Base-by-base conservation (phyloP, 805 yeast genomes). In the Lipomyces kockii region DNA sequence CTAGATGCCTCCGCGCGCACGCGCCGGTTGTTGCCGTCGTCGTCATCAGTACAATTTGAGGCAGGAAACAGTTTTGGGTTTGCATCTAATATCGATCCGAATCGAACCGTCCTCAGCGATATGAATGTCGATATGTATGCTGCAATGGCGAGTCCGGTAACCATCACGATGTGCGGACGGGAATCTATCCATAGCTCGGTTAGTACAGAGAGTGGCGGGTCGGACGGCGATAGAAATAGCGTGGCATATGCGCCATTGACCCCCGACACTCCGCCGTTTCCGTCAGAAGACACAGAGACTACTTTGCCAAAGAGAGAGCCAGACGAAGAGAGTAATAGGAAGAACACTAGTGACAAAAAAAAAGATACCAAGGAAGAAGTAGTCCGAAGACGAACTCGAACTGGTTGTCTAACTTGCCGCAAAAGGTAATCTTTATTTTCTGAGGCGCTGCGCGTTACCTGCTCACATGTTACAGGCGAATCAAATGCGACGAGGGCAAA, bases 401-500 rank as follows among this genome's bases (percentile, higher is more conserved):
- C 70, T 3, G 70, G 70, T 6, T 66, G 70, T 22, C 17, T 63
- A 57, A 66, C 70, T 4, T 63, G 70, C 29, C 66, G 67, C 12
- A 35, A 63, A 32, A 37, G 69, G 66, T 63, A 37, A 22, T 51
- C n/a, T 20, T 9, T n/a, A 17, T n/a, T 11, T 17, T 49, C 34
- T 35, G n/a, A 29, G 6, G 7, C 32, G 32, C 32, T 29, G 6
- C 7, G 1, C 7, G 20, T 22, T n/a, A 6, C 27, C 9, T 4
- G 5, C 58, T 56, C 20, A 20, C 34, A 20, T 20, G 55, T 4
- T 7, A 14, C 57, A 66, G 90, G 60, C 88, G 88, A 74, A 85
- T 87, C 80, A 87, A 86, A 73, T 87, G 90, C 76, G 90, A 87
- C 73, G 89, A 86, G 74, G 83, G 80, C 57, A 83, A 83, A 63